phyloP scores from a whole-genome alignment of 257 asterid species.

The Henckelia pumila region DNA sequence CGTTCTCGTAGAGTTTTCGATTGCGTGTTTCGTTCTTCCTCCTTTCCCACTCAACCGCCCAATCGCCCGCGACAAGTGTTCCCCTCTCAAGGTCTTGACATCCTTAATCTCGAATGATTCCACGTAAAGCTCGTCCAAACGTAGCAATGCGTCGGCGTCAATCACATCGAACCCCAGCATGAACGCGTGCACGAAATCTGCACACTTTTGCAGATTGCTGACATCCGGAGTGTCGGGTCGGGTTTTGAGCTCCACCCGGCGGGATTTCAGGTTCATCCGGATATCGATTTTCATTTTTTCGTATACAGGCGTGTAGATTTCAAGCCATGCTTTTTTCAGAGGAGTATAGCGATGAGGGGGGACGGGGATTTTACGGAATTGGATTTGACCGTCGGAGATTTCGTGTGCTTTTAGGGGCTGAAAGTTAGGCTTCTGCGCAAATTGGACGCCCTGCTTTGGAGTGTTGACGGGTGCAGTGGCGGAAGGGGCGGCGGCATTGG shows the following conservation, averaged over 20 bases:
- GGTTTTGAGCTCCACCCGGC: slow-evolving; percentile 82
- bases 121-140: slow-evolving; percentile 76
- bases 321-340: slow-evolving; percentile 70
- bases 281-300: slow-evolving; percentile 77
- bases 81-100: slow-evolving; percentile 80
- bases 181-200: slow-evolving; percentile 91
- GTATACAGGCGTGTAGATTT: slow-evolving; percentile 71
- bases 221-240: slow-evolving; percentile 80
- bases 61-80: slow-evolving; percentile 80
- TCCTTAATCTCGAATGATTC: slow-evolving; percentile 91
- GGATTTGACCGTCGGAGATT: slow-evolving; percentile 66
- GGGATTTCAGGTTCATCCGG: slow-evolving; percentile 82
- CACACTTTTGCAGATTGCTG: slow-evolving; percentile 79
- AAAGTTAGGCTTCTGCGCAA: slow-evolving; percentile 60
- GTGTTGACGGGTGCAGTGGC: not conserved
- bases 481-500: slow-evolving; percentile 9
- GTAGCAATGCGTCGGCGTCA: slow-evolving; percentile 70
- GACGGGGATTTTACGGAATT: slow-evolving; percentile 69
- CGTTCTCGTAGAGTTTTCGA: slow-evolving; percentile 78
- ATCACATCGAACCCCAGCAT: slow-evolving; percentile 70
- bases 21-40: slow-evolving; percentile 78
- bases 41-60: slow-evolving; percentile 94
- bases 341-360: slow-evolving; percentile 84
- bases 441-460: slow-evolving; percentile 21
- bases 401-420: slow-evolving; percentile 74